Evolutionary conservation across 2,329 filamentous ascomycete genomes (phyloP), one percentile per base, ranked within the genome.

Genomic region (Botryotinia narcissicola): DNA sequence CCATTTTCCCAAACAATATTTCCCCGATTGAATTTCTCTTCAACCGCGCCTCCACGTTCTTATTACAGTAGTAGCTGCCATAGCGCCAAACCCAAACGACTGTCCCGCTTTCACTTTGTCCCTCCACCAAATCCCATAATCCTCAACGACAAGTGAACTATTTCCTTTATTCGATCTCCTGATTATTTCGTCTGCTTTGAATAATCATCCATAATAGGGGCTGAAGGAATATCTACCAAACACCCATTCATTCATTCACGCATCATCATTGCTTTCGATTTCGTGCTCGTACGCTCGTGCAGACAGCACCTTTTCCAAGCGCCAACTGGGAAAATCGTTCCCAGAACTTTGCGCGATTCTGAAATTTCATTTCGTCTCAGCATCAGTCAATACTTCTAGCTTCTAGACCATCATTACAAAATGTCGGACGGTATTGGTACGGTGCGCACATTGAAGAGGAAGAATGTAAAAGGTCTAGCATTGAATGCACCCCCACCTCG

Each of bases 391-490:
- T n/a, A 29, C 51, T 46, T 51, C 29, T 57, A 68, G 66, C 66
- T 42, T 42, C 42, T 48, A 44, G 44, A 22, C 51, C 22, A 73
- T 71, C 37, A 25, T 51, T 60, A 61, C 73, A 75, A 77, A 81
- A 91, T 91, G 90, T 87, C 87, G 57, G 80, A 80, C 71, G 77
- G 73, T 79, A 89, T 91, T 80, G 90, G 91, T 78, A 88, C 88
- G 76, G 88, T 88, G 84, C 89, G 89, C 84, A 97, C 96, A 75
- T 92, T 99, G 91, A 98, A 98, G 91, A 92, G 95, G 87, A 98
- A 98, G 89, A 99, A 99, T 83, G 92, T 97, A 83, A 98, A 98
- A 86, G 95, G 95, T 54, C 91, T 99, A 69, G 95, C 94, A 78
- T 87, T 99, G 81, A 95, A 90, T 80, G 91, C 93, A 68, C 90